Evolutionary conservation across 768 basidiomycete species (phyloP).

Genomic region (Hortiboletus flavorubellus): DNA sequence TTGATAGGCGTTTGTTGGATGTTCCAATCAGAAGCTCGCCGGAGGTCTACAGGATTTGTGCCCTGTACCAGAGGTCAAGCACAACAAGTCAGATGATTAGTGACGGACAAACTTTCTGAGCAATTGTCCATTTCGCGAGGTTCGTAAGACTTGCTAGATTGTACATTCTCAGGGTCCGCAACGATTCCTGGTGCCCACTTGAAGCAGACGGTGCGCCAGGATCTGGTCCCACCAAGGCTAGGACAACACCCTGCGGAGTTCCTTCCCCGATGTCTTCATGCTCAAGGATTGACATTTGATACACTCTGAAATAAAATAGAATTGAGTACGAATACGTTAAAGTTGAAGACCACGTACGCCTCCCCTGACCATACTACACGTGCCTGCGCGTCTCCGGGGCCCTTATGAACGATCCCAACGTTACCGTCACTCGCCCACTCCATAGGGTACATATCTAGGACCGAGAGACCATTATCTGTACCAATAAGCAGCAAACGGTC

Average conservation of each 20-base stretch:
- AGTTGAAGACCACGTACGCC: conserved; percentile 43
- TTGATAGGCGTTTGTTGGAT: conserved; percentile 44
- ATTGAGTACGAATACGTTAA: background rate
- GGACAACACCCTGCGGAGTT: conserved; percentile 68
- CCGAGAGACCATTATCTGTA: conserved; percentile 75
- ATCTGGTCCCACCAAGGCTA: conserved; percentile 70
- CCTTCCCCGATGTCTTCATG: conserved; percentile 52
- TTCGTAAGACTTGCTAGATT: conserved; percentile 71
- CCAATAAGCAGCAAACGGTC: conserved; percentile 73
- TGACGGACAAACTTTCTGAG: conserved; percentile 52
- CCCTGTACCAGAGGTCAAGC: conserved; percentile 38
- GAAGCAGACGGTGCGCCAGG: conserved; percentile 39
- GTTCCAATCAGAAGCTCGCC: conserved; percentile 48
- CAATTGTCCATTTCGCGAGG: conserved; percentile 69
- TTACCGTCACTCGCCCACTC: conserved; percentile 52
- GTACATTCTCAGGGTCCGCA: conserved; percentile 73
- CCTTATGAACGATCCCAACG: conserved; percentile 43
- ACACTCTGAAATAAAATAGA: conserved; percentile 46
- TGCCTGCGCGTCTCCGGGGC: conserved; percentile 69
- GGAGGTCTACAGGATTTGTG: conserved; percentile 57
- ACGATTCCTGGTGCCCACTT: conserved; percentile 51
- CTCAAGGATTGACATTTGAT: conserved; percentile 76
- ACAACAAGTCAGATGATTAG: background rate
- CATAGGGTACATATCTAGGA: conserved; percentile 78
- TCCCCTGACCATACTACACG: conserved; percentile 75